Base-by-base conservation (phyloP, 2,329 filamentous ascomycete genomes). In the Paramyrothecium sp. region DNA sequence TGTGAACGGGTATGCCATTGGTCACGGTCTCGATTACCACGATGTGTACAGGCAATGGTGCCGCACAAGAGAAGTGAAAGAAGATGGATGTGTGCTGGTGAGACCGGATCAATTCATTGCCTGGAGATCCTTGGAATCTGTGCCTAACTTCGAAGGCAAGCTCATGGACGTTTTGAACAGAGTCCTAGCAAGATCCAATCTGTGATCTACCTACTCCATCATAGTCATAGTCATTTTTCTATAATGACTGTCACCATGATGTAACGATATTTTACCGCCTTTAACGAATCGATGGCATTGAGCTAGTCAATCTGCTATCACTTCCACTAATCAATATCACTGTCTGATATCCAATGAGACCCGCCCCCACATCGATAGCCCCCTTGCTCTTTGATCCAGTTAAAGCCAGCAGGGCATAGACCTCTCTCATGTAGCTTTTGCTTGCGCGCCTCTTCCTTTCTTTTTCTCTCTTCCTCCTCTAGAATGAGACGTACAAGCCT, bases 321-420 rank as follows among this genome's bases (percentile, higher is more conserved):
- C 26, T n/a, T n/a, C 26, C 26, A 30, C 26, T 30, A 30, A 30
- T 30, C 26, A 10, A 44, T 12, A 44, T 44, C 56, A 1, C 17
- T 57, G 21, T 68, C 49, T 0, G 66, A 7, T 22, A 71, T 26
- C 58, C 56, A 89, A 71, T 91, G 88, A 2, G 65, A 66, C 0
- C 88, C 88, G 0, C 81, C 88, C 0, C 78, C 78, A 71, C 89
- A 91, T 5, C 86, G 69, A 69, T 85, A 91, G 0, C 88, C 88
- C 1, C 64, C 66, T 2, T 87, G 80, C 38, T 44, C 7, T 62
- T 82, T 84, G 23, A 89, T 84, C 89, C 89, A 92, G 0, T 57
- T 55, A 64, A 51, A 91, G 0, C 88, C 89, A 19, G 55, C 41
- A 0, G 77, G 74, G 67, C 89, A 92, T 0, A 69, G 53, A 0